Evolutionary conservation across 1,139 yeast genomes (phyloP).

Genomic region (Saccharomyces hybrid): DNA sequence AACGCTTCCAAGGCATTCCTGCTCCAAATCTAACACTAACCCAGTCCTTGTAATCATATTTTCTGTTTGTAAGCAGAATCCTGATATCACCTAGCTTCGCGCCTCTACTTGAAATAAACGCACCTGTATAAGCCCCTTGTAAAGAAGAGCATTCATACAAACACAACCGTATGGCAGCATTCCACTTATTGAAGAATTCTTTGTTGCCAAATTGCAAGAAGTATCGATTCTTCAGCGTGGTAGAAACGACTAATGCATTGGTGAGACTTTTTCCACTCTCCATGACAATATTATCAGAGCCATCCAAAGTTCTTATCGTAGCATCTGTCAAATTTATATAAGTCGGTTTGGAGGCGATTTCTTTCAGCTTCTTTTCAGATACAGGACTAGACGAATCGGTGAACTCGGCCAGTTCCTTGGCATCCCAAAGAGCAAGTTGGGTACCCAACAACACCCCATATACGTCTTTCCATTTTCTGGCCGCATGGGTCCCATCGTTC

Average conservation of each 20-base stretch:
- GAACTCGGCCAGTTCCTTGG: conserved; percentile 54
- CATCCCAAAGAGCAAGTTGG: conserved; percentile 90
- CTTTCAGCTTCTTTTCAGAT: conserved; percentile 45
- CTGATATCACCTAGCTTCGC: conserved; percentile 77
- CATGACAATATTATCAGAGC: conserved; percentile 71
- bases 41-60: conserved; percentile 90
- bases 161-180: conserved; percentile 71
- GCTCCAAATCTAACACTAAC: conserved; percentile 88
- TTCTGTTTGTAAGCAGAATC: conserved; percentile 74
- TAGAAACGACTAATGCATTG: conserved; percentile 78
- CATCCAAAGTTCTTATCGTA: conserved; percentile 66
- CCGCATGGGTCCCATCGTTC: conserved; percentile 77
- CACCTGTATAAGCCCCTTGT: conserved; percentile 95
- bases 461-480: conserved; percentile 84
- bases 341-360: conserved; percentile 60
- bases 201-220: conserved; percentile 65
- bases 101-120: conserved; percentile 81
- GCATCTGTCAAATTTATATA: conserved; percentile 90
- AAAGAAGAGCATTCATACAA: conserved; percentile 71
- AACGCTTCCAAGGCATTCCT: conserved; percentile 96
- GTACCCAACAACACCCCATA: conserved; percentile 88
- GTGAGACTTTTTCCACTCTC: conserved; percentile 71
- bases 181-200: conserved; percentile 58
- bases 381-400: conserved; percentile 34
- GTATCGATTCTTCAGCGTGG: conserved; percentile 82